Percentiles rank a stretch among this genome's conserved stretches.
Conservation (phyloP, 306 rosid genomes). For the Abrus pulchellus region DNA sequence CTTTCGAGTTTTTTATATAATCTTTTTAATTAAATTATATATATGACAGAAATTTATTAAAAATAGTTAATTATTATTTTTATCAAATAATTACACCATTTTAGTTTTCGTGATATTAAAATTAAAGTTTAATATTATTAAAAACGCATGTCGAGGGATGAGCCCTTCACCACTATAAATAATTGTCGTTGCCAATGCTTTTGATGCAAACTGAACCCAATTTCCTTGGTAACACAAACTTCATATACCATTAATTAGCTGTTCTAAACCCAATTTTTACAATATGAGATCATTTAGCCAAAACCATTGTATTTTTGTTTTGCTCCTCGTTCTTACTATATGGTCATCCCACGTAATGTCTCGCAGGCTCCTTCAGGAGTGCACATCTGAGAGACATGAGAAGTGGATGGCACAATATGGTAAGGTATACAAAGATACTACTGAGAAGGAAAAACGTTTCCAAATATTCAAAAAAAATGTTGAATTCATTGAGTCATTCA, state of each 20-base stretch:
- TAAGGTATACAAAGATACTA: conserved; percentile 8
- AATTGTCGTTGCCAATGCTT: neutral
- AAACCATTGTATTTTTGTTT: neutral
- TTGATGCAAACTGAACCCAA: neutral
- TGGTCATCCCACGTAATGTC: conserved; percentile 40
- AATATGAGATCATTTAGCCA: neutral
- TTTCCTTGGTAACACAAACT: neutral
- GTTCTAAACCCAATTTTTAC: neutral
- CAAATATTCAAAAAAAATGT: conserved; percentile 45
- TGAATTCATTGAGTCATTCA: conserved; percentile 46
- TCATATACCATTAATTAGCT: too few species aligned
- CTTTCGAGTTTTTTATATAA: too few species aligned
- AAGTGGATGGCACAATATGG: conserved; percentile 44
- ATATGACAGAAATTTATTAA: too few species aligned
- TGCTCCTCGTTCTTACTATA: conserved; percentile 23
- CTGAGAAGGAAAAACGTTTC: conserved; percentile 45
- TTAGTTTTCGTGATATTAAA: too few species aligned
- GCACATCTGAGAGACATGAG: conserved; percentile 25
- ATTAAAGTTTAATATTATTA: too few species aligned
- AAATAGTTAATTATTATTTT: too few species aligned
- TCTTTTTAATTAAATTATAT: too few species aligned
- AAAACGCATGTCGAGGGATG: too few species aligned
- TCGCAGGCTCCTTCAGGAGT: neutral
- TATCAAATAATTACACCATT: too few species aligned
- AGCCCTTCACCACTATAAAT: conserved; percentile 11